Conservation (phyloP, 768 basidiomycete genomes). For the Cyclocybe aegerita region DNA sequence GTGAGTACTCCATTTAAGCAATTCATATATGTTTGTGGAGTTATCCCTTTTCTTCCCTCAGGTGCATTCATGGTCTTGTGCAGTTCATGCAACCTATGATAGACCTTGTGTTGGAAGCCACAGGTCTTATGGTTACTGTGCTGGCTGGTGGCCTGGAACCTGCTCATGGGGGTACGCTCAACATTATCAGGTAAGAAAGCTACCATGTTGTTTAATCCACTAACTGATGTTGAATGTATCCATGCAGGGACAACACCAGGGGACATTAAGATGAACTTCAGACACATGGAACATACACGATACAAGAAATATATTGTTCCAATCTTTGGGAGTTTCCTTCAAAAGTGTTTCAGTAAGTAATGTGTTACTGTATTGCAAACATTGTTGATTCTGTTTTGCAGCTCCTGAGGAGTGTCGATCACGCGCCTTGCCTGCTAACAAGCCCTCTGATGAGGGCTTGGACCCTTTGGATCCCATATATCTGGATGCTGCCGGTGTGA, state of each 20-base stretch:
- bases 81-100: slow-evolving; percentile 4
- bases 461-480: too few relatives aligned
- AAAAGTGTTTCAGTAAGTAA: slow-evolving; percentile 9
- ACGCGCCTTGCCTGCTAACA: too few relatives aligned
- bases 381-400: too few relatives aligned
- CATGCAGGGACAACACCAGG: slow-evolving; percentile 4
- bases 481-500: background rate
- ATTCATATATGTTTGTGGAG: background rate
- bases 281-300: background rate
- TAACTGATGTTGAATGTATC: background rate
- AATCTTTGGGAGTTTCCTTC: slow-evolving; percentile 5
- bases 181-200: slow-evolving; percentile 1
- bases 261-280: slow-evolving; percentile 5
- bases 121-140: slow-evolving; percentile 5
- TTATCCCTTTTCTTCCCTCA: background rate
- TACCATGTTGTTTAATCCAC: background rate
- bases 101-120: slow-evolving; percentile 5
- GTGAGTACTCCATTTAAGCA: too few relatives aligned
- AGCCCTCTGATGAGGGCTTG: too few relatives aligned
- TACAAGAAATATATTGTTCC: slow-evolving; percentile 2
- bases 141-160: slow-evolving; percentile 12
- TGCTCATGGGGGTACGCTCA: slow-evolving; percentile 4
- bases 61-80: slow-evolving; percentile 1
- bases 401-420: too few relatives aligned
- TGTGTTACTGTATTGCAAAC: too few relatives aligned